A percentile compares a stretch with the other conserved stretches of the same genome.
These are phyloP conservation scores for Pezicula neosporulosa DNA, from an alignment of 2,329 filamentous ascomycete species.

Conservation along the genomic window DNA sequence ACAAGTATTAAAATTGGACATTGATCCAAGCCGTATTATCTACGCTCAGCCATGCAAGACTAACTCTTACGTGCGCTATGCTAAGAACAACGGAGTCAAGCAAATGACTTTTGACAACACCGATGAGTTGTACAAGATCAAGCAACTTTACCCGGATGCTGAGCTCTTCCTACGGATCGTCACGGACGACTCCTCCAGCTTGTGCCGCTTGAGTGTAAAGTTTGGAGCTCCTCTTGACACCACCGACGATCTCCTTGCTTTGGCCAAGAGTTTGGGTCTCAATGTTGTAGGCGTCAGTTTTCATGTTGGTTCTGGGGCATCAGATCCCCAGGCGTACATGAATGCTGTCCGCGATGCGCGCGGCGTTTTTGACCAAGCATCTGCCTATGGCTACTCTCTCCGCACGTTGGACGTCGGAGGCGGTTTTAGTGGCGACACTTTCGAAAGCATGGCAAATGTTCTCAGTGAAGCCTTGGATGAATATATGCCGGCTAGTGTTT, in stretches of 20 bases:
- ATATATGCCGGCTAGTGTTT: conserved; percentile 76
- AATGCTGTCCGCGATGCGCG: conserved; percentile 90
- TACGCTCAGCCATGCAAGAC: conserved; percentile 99
- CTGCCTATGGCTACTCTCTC: conserved; percentile 71
- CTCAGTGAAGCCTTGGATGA: conserved; percentile 77
- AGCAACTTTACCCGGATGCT: conserved; percentile 82
- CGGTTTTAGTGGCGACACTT: conserved; percentile 86
- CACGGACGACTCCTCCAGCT: conserved; percentile 90
- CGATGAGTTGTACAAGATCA: conserved; percentile 97
- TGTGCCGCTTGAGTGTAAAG: conserved; percentile 95
- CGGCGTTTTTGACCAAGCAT: conserved; percentile 81
- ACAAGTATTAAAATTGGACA: conserved; percentile 77
- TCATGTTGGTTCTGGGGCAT: conserved; percentile 94
- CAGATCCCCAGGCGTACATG: conserved; percentile 86
- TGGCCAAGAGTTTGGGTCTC: conserved; percentile 78
- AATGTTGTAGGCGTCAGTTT: conserved; percentile 96
- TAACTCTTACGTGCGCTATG: conserved; percentile 93
- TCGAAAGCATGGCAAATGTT: conserved; percentile 83
- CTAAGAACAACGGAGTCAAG: conserved; percentile 78
- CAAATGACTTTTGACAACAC: conserved; percentile 99
- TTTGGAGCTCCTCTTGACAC: conserved; percentile 89
- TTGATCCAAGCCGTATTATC: conserved; percentile 89
- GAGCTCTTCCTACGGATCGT: conserved; percentile 92
- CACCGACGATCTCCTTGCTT: conserved; percentile 70
- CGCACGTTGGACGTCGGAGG: conserved; percentile 92